A percentile compares a stretch with the other conserved stretches of the same genome.
phyloP scores from a whole-genome alignment of 2,329 filamentous ascomycete genomes.

The Myrmaecium sp. region DNA sequence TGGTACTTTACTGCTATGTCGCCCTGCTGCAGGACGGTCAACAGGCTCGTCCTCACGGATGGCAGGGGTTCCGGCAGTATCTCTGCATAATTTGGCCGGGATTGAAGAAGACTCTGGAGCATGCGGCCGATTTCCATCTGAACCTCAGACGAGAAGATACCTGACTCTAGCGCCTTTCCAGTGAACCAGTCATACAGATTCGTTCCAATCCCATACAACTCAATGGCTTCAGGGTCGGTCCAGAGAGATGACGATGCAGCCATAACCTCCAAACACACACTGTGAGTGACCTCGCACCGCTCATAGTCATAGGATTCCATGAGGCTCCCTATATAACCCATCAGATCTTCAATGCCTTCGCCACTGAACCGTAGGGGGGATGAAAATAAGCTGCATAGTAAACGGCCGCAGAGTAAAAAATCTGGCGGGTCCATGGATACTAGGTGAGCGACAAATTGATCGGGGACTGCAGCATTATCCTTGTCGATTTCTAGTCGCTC shows the following conservation, averaged over 20 bases:
- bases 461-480: constrained; percentile 3
- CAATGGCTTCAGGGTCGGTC: constrained; percentile 37
- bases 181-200: constrained; percentile 71
- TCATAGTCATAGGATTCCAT: constrained; percentile 43
- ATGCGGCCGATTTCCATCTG: constrained; percentile 52
- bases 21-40: constrained; percentile 52
- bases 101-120: constrained; percentile 51
- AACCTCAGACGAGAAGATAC: constrained; percentile 50
- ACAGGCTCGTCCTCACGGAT: constrained; percentile 52
- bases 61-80: constrained; percentile 41
- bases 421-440: constrained; percentile 5
- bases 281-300: constrained; percentile 57
- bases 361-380: constrained; percentile 10
- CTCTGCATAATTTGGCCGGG: constrained; percentile 49
- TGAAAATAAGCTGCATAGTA: constrained; percentile 5
- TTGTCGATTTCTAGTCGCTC: constrained; percentile 2
- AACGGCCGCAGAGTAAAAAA: constrained; percentile 5
- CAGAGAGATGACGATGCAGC: constrained; percentile 46
- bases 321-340: constrained; percentile 31
- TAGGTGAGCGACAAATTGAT: constrained; percentile 5
- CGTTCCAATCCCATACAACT: constrained; percentile 48
- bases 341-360: constrained; percentile 24
- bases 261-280: constrained; percentile 51
- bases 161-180: constrained; percentile 46
- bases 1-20: constrained; percentile 58